Percentiles rank a stretch among this genome's conserved stretches.
phyloP scores from a whole-genome alignment of 352 stramenopile species.

The Globisporangium cederbergense region DNA sequence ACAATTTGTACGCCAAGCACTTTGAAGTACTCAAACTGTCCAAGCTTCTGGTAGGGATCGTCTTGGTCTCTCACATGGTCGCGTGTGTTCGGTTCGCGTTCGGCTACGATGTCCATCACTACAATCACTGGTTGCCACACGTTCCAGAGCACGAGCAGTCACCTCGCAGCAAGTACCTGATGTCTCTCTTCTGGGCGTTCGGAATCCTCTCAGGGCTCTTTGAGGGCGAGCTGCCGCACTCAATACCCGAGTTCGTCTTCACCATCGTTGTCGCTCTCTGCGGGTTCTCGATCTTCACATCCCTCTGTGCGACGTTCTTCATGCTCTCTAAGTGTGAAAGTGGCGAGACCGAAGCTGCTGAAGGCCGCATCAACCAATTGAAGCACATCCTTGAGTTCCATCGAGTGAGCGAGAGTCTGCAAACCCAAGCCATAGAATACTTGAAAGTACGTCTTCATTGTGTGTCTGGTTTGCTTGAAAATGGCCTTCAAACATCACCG shows the following conservation, averaged over 20 bases:
- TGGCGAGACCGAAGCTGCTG: slow-evolving; percentile 46
- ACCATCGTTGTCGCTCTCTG: slow-evolving; percentile 59
- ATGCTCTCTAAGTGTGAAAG: slow-evolving; percentile 80
- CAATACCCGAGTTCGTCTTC: slow-evolving; percentile 54
- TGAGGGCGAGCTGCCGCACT: slow-evolving; percentile 57
- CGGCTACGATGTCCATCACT: slow-evolving; percentile 40
- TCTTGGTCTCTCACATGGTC: slow-evolving; percentile 52
- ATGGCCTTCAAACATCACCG: not conserved
- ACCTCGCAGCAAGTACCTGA: slow-evolving; percentile 36
- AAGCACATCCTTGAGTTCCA: slow-evolving; percentile 71
- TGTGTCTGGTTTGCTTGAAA: not conserved
- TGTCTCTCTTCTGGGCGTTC: slow-evolving; percentile 64
- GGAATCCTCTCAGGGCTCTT: slow-evolving; percentile 65
- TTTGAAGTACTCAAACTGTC: slow-evolving; percentile 49
- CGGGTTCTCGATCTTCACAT: slow-evolving; percentile 70
- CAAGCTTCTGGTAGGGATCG: slow-evolving; percentile 46
- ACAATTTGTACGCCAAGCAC: slow-evolving; percentile 60
- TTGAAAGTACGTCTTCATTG: slow-evolving; percentile 28
- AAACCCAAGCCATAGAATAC: slow-evolving; percentile 65
- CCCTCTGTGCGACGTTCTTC: slow-evolving; percentile 71
- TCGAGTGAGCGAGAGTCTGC: slow-evolving; percentile 47
- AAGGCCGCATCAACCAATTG: slow-evolving; percentile 71
- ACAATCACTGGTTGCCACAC: slow-evolving; percentile 51
- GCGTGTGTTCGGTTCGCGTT: slow-evolving; percentile 61
- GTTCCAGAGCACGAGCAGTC: slow-evolving; percentile 23